A percentile compares a stretch with the other conserved stretches of the same genome.
These are phyloP conservation scores for Viridothelium virens DNA, from an alignment of 495 filamentous ascomycete genomes.

Conservation along the genomic window DNA sequence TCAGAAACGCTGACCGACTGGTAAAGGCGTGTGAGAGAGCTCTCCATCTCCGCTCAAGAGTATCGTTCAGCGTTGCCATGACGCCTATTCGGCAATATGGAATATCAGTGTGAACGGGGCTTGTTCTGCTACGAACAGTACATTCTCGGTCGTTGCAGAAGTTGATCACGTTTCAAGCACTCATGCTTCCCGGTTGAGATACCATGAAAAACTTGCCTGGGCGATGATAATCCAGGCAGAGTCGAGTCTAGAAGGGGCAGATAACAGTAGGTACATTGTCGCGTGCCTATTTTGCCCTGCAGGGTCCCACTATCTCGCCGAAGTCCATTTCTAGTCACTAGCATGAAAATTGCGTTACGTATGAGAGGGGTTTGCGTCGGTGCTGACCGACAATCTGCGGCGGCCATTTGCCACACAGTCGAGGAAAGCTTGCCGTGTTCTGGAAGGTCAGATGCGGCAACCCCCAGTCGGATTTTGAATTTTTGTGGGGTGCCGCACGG, in stretches of 20 bases:
- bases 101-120: background rate
- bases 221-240: too few species aligned
- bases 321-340: too few species aligned
- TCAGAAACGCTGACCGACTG: slow-evolving; percentile 23
- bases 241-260: too few species aligned
- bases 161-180: too few species aligned
- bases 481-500: background rate
- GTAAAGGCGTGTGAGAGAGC: slow-evolving; percentile 24
- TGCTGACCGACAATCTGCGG: background rate
- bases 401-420: too few species aligned
- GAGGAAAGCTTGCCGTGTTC: background rate
- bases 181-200: too few species aligned
- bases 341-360: background rate
- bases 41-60: background rate
- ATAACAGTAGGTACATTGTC: too few species aligned
- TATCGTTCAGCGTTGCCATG: background rate
- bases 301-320: too few species aligned
- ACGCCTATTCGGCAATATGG: background rate
- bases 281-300: too few species aligned
- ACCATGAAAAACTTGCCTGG: too few species aligned
- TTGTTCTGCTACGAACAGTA: background rate
- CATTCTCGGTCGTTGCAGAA: too few species aligned
- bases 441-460: background rate
- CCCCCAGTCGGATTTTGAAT: background rate
- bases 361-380: background rate